Evolutionary conservation across 2,329 filamentous ascomycete species (phyloP), one percentile per base, ranked within the genome.

Genomic region (Neophaeococcomyces mojaviensis): DNA sequence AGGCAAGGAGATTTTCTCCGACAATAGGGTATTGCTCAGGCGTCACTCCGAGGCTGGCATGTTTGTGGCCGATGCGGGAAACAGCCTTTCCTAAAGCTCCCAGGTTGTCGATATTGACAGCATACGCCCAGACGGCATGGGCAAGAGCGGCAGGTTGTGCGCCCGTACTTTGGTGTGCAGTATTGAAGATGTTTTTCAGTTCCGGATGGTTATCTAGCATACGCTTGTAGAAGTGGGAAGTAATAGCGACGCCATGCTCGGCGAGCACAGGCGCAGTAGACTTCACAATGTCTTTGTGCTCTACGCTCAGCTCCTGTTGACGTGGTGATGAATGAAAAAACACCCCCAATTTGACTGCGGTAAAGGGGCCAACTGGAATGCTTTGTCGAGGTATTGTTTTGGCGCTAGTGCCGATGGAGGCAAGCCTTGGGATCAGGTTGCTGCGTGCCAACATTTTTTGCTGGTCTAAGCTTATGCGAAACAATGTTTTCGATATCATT

Each of bases 21-120:
- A 88, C 82, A 37, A 86, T 76, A 30, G 73, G 70, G 63, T 88
- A 88, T 51, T 87, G 79, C 33, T 84, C 79, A 0, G 83, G 76
- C 46, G 69, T 70, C 59, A 88, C 79, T 56, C 78, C 78, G 1
- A 88, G 71, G 1, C 80, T 84, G 49, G 77, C 82, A 62, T 88
- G 84, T 64, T 87, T 88, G 61, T 87, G 77, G 62, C 81, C 84
- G 53, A 89, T 88, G 57, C 81, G 76, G 62, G 86, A 81, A 12
- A 79, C 63, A 1, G 73, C 69, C 0, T 75, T 70, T 10, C 62
- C 62, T 4, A 88, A 70, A 15, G 69, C 75, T 38, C 72, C 74
- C 1, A 86, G 72, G 59, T 87, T 74, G 61, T 82, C 78, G 62
- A 88, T 84, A 65, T 87, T 79, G 49, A 76, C 69, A 44, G 84